Percentiles rank a stretch among this genome's conserved stretches.
These are phyloP conservation scores for Suillus cothurnatus DNA, from an alignment of 768 basidiomycete genomes.

Conservation along the genomic window DNA sequence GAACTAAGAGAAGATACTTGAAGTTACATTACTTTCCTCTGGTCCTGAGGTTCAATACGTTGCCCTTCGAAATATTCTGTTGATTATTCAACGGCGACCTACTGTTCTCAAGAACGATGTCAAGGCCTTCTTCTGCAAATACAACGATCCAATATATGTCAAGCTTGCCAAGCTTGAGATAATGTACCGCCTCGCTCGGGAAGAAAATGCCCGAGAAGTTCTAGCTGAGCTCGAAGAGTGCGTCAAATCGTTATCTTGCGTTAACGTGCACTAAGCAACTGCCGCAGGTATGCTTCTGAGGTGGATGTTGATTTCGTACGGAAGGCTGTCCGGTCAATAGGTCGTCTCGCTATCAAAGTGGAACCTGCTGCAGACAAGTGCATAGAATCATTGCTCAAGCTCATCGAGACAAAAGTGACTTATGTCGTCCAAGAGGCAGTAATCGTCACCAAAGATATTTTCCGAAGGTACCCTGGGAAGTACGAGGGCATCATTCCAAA, in stretches of 20 bases:
- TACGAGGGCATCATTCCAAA: slow-evolving; percentile 97
- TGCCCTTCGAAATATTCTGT: slow-evolving; percentile 91
- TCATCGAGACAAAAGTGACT: slow-evolving; percentile 91
- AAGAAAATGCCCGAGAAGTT: slow-evolving; percentile 91
- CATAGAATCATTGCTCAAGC: slow-evolving; percentile 80
- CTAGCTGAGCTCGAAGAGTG: slow-evolving; percentile 95
- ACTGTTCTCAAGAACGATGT: slow-evolving; percentile 94
- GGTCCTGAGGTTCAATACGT: slow-evolving; percentile 99
- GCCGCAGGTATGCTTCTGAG: slow-evolving; percentile 88
- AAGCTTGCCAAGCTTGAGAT: slow-evolving; percentile 98
- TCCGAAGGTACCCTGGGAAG: slow-evolving; percentile 93
- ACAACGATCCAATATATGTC: slow-evolving; percentile 99
- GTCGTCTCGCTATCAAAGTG: slow-evolving; percentile 97
- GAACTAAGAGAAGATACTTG: slow-evolving; percentile 6
- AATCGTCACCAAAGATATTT: slow-evolving; percentile 98
- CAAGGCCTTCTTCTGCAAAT: slow-evolving; percentile 99
- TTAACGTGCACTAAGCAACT: neutral
- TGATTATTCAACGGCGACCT: slow-evolving; percentile 96
- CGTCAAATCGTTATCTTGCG: slow-evolving; percentile 20
- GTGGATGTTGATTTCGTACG: slow-evolving; percentile 98
- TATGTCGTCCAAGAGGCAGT: slow-evolving; percentile 98
- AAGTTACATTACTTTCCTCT: slow-evolving; percentile 94
- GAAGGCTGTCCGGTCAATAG: slow-evolving; percentile 96
- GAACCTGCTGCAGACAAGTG: slow-evolving; percentile 86
- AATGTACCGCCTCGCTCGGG: slow-evolving; percentile 96